These are phyloP conservation scores for Chrysochromulina tobinii DNA, from an alignment of 78 protist genomes.

Conservation along the genomic window DNA sequence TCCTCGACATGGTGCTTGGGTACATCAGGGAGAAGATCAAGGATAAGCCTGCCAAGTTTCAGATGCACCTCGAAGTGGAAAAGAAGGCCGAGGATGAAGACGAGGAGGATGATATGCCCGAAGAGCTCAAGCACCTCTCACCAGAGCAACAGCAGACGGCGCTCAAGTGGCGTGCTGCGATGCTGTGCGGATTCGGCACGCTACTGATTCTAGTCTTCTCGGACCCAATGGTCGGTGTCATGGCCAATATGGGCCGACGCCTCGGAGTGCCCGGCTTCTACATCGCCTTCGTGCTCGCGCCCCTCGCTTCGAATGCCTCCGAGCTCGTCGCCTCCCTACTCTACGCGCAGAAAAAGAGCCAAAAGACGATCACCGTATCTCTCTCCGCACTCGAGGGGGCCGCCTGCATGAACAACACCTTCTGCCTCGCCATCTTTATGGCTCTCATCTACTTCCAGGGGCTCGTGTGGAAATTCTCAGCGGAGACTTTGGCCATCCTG, in stretches of 20 bases:
- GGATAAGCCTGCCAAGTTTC: too few species aligned
- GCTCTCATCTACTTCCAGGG: slow-evolving; percentile 23
- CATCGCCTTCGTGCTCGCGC: slow-evolving; percentile 76
- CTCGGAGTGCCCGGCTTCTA: slow-evolving; percentile 61
- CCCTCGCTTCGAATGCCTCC: slow-evolving; percentile 78
- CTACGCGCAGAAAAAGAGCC: slow-evolving; percentile 70
- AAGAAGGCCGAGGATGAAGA: neutral
- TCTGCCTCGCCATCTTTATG: slow-evolving; percentile 72
- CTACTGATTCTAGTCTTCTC: slow-evolving; percentile 71
- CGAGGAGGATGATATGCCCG: neutral
- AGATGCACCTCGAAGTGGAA: too few species aligned
- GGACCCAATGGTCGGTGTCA: slow-evolving; percentile 87
- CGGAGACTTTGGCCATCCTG: slow-evolving; percentile 57
- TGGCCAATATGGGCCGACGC: slow-evolving; percentile 56
- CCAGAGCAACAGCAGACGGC: neutral
- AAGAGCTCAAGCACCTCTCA: neutral
- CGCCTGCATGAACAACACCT: slow-evolving; percentile 81
- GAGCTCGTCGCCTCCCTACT: slow-evolving; percentile 67
- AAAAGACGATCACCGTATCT: slow-evolving; percentile 57
- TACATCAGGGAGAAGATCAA: too few species aligned
- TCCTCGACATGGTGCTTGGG: neutral
- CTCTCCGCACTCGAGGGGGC: slow-evolving; percentile 67
- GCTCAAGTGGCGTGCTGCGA: slow-evolving; percentile 1
- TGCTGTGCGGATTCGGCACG: slow-evolving; percentile 51
- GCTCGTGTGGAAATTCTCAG: slow-evolving; percentile 36